These are phyloP conservation scores for Magnaporthiopsis poae DNA, from an alignment of 2,329 filamentous ascomycete species.

Conservation along the genomic window DNA sequence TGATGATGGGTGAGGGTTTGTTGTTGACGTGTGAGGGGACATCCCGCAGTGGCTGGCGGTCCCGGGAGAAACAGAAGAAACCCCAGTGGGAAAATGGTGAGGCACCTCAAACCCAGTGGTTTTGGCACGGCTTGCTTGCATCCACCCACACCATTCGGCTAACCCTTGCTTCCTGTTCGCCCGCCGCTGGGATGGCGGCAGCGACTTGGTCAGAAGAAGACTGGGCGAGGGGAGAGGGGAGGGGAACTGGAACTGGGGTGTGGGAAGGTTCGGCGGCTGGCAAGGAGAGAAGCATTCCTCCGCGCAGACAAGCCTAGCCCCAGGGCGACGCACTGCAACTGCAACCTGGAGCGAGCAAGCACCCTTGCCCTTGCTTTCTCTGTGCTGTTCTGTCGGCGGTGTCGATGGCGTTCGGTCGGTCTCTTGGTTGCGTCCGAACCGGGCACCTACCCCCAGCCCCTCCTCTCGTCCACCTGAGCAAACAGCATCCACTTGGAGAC, in stretches of 20 bases:
- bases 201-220: background rate
- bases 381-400: background rate
- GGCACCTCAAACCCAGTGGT: background rate
- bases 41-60: background rate
- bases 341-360: background rate
- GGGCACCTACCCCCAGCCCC: no score
- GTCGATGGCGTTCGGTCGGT: background rate
- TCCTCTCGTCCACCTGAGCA: background rate
- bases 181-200: background rate
- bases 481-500: background rate
- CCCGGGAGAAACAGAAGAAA: background rate
- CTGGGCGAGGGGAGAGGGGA: background rate
- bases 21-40: background rate
- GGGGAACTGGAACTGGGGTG: background rate
- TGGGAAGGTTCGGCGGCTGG: background rate
- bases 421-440: background rate
- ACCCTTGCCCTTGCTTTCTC: conserved; percentile 1
- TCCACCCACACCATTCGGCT: background rate
- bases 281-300: background rate
- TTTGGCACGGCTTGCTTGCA: background rate
- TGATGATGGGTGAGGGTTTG: background rate
- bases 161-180: background rate
- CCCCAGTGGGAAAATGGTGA: background rate
- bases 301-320: background rate
- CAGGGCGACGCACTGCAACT: background rate